These are phyloP conservation scores for Eimeria necatrix DNA, from an alignment of 169 alveolate genomes.

Conservation along the genomic window DNA sequence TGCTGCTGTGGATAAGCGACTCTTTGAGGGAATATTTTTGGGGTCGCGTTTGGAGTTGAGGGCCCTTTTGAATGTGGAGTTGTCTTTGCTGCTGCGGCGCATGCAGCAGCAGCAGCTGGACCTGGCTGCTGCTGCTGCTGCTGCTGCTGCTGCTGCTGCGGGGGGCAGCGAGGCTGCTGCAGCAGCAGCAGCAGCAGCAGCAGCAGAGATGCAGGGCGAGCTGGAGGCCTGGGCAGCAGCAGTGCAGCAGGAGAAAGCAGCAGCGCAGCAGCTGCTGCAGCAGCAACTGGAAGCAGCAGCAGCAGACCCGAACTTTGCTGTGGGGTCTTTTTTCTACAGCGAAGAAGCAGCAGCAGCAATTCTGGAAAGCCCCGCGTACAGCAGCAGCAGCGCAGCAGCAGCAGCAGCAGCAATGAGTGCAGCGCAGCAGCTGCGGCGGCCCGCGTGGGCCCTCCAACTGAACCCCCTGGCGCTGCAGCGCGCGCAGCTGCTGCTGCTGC, in stretches of 20 bases:
- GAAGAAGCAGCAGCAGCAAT: not conserved
- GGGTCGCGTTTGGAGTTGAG: not conserved
- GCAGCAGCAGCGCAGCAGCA: not conserved
- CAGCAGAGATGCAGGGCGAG: not conserved
- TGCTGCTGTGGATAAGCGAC: not conserved
- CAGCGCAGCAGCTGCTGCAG: not conserved
- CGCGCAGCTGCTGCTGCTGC: not conserved
- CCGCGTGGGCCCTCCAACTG: not conserved
- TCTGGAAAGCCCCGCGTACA: not conserved
- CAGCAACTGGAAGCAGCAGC: not conserved
- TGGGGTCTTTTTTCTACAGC: not conserved
- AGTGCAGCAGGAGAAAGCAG: not conserved
- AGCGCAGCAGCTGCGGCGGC: not conserved
- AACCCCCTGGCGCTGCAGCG: not conserved
- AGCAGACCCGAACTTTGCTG: not conserved
- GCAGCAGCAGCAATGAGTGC: not conserved
- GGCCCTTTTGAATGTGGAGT: not conserved
- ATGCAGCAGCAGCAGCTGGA: no score
- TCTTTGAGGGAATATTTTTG: not conserved
- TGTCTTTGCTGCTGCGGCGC: not conserved
- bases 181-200: conserved; percentile 19
- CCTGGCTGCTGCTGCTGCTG: no score
- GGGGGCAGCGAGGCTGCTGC: no score
- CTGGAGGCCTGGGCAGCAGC: not conserved
- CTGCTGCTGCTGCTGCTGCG: no score